phyloP scores from a whole-genome alignment of 2,329 filamentous ascomycete species.

The Calonectria pauciramosa region DNA sequence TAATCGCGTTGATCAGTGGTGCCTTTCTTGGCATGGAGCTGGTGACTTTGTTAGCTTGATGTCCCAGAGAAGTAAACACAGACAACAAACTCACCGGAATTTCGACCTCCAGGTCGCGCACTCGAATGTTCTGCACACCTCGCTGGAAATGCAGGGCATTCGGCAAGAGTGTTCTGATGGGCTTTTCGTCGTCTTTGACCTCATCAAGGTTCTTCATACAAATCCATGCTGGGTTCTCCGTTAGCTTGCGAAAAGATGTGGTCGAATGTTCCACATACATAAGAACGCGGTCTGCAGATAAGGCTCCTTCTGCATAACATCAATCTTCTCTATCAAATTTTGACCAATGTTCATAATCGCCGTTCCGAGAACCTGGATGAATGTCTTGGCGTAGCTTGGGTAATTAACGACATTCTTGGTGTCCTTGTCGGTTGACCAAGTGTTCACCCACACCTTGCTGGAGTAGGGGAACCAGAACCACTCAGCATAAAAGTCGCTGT shows the following conservation, averaged over 20 bases:
- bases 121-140: slow-evolving; percentile 27
- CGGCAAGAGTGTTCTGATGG: slow-evolving; percentile 17
- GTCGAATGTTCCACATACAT: neutral
- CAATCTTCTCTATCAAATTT: neutral
- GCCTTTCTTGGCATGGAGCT: slow-evolving; percentile 13
- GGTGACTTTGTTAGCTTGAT: neutral
- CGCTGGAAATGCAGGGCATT: slow-evolving; percentile 32
- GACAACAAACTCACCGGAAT: slow-evolving; percentile 15
- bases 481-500: slow-evolving; percentile 29
- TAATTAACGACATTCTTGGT: slow-evolving; percentile 4
- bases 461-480: slow-evolving; percentile 35
- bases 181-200: neutral
- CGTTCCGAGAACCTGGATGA: slow-evolving; percentile 18
- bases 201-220: slow-evolving; percentile 1
- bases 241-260: neutral
- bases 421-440: slow-evolving; percentile 22
- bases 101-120: slow-evolving; percentile 30
- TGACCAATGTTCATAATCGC: slow-evolving; percentile 27
- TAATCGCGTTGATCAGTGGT: slow-evolving; percentile 12
- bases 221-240: neutral
- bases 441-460: slow-evolving; percentile 28
- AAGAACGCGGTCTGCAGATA: neutral
- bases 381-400: slow-evolving; percentile 15
- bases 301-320: neutral
- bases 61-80: rapidly evolving